Evolutionary conservation across 805 yeast genomes (phyloP), one percentile per base, ranked within the genome.

Genomic region (Wickerhamomyces canadensis): DNA sequence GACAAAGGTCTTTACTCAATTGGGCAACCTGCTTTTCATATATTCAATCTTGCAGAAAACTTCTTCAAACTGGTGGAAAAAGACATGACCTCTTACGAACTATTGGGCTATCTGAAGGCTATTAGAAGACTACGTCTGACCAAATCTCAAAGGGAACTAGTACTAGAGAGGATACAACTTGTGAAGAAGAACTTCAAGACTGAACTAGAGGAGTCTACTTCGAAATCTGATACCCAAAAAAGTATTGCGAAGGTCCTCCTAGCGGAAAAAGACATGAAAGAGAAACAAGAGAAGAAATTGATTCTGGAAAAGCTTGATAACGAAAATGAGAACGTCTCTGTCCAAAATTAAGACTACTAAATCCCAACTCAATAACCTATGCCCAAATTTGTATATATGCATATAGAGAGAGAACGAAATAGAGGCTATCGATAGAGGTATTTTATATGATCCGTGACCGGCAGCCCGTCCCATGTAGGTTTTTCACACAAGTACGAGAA

Each of bases 51-150:
- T 33, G 38, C 55, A 8, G 49, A 48, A 14, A 37, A 34, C 2
- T 51, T 49, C 34, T 35, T 37, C 14, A 27, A 34, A 9, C 17
- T 35, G 26, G 21, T 35, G 13, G 31, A 33, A 9, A 22, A 37
- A 3, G 33, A 42, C 18, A 19, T 36, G 7, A 47, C 45, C 1
- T 41, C 48, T 4, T 42, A 42, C 33, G 55, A 49, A 27, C 18
- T 47, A 6, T 35, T 36, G 19, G 57, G 57, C 1, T 52, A 46
- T 30, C 35, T 48, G 13, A 51, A 52, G 22, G 38, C 55, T 2
- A 19, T 52, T n/a, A 49, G 51, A 41, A 44, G 50, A 31, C 28
- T 52, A 7, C 44, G 53, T n/a, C 19, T 52, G 14, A 36, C 44
- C 4, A 42, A 34, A 7, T 40, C 38, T 15, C 50, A 43, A 28